Base-by-base conservation (phyloP, 192 early-diverging fungal genomes). In the Jimgerdemannia lactiflua region DNA sequence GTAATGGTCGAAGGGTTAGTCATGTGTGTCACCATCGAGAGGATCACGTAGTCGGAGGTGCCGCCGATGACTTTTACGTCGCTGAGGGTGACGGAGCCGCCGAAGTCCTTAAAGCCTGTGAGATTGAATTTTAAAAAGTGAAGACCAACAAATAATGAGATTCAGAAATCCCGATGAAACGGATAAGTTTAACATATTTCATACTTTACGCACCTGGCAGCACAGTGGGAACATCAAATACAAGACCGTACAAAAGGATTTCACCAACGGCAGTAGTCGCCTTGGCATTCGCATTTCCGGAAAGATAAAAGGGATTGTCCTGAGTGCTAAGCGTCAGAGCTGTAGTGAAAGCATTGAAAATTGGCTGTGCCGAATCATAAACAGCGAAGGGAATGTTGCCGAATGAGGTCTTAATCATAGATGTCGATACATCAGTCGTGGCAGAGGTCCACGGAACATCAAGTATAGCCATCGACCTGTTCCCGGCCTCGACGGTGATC, bases 1-100 rank as follows among this genome's bases (percentile, higher is more conserved):
- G 83, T 80, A 40, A 89, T 78, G 69, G 81, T 81, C 29, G 88
- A 87, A 17, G 86, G 85, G 74, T 87, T 88, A 68, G 65, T 80
- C 17, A 90, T 70, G 4, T 74, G 70, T 29, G 83, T 82, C 14
- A 59, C 67, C 54, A 86, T 66, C 19, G 78, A 70, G 65, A 88
- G 77, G 65, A 79, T 76, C 68, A 86, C 80, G 29, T 86, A 67
- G 11, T 76, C 42, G 18, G 79, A 75, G 64, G 80, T 83, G 39
- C 77, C 77, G 71, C 80, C 78, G 29, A 29, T 64, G 10, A 80
- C 71, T 17, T 65, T 65, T 4, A 82, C 40, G 9, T 49, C 40
- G 18, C 70, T 43, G 29, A 84, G 70, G 0, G 68, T 17, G n/a
- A 75, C 70, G 9, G 70, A 43, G 40, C 80, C 78, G 59, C 75